Base-by-base conservation (phyloP, 164 flowering plant genomes). In the Tinospora cordifolia region DNA sequence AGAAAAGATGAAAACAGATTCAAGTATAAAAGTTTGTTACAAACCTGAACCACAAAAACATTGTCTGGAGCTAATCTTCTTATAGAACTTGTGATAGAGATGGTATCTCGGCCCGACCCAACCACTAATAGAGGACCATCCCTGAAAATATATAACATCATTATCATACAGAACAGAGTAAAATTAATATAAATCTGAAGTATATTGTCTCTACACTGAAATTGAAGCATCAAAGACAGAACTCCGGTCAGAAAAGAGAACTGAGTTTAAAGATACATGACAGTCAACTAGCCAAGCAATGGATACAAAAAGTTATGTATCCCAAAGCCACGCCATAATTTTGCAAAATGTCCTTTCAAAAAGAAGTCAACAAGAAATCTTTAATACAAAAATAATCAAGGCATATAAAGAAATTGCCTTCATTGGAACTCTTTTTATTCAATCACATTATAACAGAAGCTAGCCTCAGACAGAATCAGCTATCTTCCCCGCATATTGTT, bases 21-120 rank as follows among this genome's bases (percentile, higher is more conserved):
- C 27, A 44, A 59, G 49, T 19, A 40, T 47, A 34, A 40, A 51
- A 41, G 41, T 26, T 34, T 8, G 19, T 34, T 60, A 58, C 78
- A 70, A 75, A 91, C 97, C 97, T 94, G 98, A 75, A 92, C 85
- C 62, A 92, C 92, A 80, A 91, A 94, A 67, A 92, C 98, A 78
- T 87, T 85, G 36, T 89, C 89, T 10, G 92, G 79, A 36, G 94
- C 98, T 68, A 90, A 75, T 64, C 81, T 81, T 75, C 76, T 89
- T 62, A 92, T 83, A 65, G 96, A 87, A 78, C 93, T 90, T 62
- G 97, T 90, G 76, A 85, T 60, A 62, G 96, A 83, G 57, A 92
- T 84, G 62, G 98, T 92, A 79, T 94, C 98, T 75, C 95, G 78
- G 36, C 97, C 98, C 63, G 92, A 91, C 73, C 97, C 98, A 81